Conservation (phyloP, 164 flowering plant genomes). For the Chimonanthus praecox region DNA sequence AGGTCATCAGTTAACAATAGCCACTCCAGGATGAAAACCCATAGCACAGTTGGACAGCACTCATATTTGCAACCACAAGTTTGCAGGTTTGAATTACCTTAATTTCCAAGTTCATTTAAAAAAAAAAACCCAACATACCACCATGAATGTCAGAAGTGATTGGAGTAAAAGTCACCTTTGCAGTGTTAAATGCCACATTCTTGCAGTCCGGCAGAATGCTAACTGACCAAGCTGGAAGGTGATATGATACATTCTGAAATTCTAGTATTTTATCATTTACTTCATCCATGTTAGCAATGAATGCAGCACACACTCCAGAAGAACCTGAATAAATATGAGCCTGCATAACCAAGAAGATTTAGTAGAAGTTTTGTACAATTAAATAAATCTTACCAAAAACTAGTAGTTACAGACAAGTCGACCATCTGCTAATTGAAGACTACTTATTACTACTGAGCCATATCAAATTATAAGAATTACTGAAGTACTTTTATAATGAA, state of each 20-base stretch:
- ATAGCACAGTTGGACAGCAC: too few species aligned
- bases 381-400: neutral
- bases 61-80: too few species aligned
- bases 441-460: conserved; percentile 4
- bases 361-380: conserved; percentile 4
- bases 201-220: conserved; percentile 98
- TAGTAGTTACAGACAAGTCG: neutral
- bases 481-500: neutral
- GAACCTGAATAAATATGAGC: conserved; percentile 66
- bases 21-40: too few species aligned
- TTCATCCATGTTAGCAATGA: conserved; percentile 77
- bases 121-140: too few species aligned
- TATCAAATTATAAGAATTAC: neutral
- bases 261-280: conserved; percentile 51
- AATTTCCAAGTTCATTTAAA: too few species aligned
- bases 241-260: conserved; percentile 68
- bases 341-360: conserved; percentile 34
- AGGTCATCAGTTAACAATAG: too few species aligned
- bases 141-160: too few species aligned
- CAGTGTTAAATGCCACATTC: conserved; percentile 82
- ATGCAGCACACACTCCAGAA: conserved; percentile 86
- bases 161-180: conserved; percentile 50
- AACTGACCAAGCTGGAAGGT: conserved; percentile 96
- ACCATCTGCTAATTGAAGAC: neutral
- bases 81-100: too few species aligned